Conservation (phyloP, 1,284 basidiomycete species). For the Sporisorium sorghi region DNA sequence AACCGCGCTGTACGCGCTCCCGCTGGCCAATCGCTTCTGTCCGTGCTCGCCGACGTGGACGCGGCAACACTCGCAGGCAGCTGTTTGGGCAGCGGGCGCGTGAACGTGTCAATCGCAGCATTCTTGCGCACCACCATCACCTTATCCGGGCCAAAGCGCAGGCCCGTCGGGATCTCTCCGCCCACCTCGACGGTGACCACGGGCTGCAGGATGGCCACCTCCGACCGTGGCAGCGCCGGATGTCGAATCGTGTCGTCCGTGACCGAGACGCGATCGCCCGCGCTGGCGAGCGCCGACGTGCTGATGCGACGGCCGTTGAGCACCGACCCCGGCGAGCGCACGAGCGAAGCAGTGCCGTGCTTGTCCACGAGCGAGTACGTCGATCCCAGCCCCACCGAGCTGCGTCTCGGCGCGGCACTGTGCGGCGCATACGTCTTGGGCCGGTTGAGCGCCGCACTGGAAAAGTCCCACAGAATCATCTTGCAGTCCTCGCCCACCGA, state of each 20-base stretch:
- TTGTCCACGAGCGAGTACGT: conserved; percentile 47
- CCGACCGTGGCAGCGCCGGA: conserved; percentile 85
- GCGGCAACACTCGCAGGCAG: conserved; percentile 13
- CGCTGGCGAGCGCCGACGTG: conserved; percentile 2
- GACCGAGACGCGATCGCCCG: not conserved
- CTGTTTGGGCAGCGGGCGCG: conserved; percentile 28
- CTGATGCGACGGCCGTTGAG: conserved; percentile 20
- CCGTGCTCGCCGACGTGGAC: conserved; percentile 1
- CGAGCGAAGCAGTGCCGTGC: conserved; percentile 12
- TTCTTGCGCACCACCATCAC: conserved; percentile 45
- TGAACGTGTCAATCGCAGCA: conserved; percentile 44
- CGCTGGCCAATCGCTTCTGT: conserved; percentile 15
- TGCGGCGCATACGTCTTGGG: conserved; percentile 50
- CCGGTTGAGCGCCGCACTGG: conserved; percentile 51
- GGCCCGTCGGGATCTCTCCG: conserved; percentile 32
- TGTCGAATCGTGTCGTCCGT: conserved; percentile 76
- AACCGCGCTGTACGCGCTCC: conserved; percentile 13
- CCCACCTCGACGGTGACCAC: conserved; percentile 73
- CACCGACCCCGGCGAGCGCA: conserved; percentile 24
- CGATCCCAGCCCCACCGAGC: conserved; percentile 38
- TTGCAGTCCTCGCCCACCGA: conserved; percentile 66
- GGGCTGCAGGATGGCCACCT: conserved; percentile 89
- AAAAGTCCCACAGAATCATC: conserved; percentile 65
- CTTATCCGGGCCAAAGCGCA: conserved; percentile 38
- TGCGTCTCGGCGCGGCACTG: conserved; percentile 10